Evolutionary conservation across 2,329 filamentous ascomycete genomes (phyloP).

Genomic region (Fusarium albosuccineum): DNA sequence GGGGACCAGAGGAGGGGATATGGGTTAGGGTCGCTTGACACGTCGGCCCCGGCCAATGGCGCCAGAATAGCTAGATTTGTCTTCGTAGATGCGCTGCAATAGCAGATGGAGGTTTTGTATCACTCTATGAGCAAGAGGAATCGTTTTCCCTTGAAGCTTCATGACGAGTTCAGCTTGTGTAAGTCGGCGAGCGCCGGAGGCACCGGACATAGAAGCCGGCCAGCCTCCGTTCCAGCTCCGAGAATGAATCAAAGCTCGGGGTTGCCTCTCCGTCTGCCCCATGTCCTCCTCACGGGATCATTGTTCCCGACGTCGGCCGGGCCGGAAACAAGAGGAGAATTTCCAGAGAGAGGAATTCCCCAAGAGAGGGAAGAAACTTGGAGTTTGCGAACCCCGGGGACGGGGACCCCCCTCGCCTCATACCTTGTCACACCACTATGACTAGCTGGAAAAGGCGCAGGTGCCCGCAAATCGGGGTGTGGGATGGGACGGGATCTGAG

Average conservation of each 20-base stretch:
- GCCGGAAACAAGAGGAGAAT: neutral
- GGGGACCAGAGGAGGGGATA: constrained; percentile 1
- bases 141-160: neutral
- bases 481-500: constrained; percentile 12
- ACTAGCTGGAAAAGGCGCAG: constrained; percentile 36
- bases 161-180: constrained; percentile 12
- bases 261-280: constrained; percentile 33
- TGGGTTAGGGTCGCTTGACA: constrained; percentile 17
- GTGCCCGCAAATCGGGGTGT: constrained; percentile 20
- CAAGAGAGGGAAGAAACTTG: neutral
- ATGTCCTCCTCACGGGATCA: constrained; percentile 23
- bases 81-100: constrained; percentile 1
- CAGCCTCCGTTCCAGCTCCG: constrained; percentile 41
- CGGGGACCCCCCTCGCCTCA: neutral
- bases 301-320: constrained; percentile 19
- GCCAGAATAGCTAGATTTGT: constrained; percentile 28
- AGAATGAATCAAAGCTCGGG: constrained; percentile 14
- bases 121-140: constrained; percentile 9
- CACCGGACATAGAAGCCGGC: constrained; percentile 28
- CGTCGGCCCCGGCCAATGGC: constrained; percentile 14
- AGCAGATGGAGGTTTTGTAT: neutral
- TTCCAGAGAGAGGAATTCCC: neutral
- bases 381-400: neutral
- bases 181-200: constrained; percentile 29
- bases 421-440: constrained; percentile 41